Conservation (phyloP, 2,329 filamentous ascomycete genomes). For the Monilinia aucupariae region DNA sequence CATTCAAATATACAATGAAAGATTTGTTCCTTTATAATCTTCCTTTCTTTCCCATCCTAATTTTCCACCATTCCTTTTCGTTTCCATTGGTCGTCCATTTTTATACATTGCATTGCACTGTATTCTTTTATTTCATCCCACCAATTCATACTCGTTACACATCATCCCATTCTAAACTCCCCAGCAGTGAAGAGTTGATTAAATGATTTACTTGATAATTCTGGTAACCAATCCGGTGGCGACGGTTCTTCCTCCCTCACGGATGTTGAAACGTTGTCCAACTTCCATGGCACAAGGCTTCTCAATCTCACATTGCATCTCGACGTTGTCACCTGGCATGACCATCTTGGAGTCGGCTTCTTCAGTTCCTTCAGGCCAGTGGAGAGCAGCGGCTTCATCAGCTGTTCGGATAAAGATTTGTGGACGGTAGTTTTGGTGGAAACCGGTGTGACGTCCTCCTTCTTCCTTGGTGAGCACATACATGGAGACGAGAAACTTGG, state of each 20-base stretch:
- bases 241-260: slow-evolving; percentile 89
- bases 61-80: not conserved
- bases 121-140: not conserved
- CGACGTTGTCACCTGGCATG: slow-evolving; percentile 98
- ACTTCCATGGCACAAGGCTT: slow-evolving; percentile 81
- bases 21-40: not conserved
- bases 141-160: slow-evolving; percentile 7
- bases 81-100: slow-evolving; percentile 2
- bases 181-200: not conserved
- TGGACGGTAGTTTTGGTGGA: slow-evolving; percentile 92
- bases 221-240: slow-evolving; percentile 78
- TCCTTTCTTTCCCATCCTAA: not conserved
- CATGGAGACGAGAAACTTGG: slow-evolving; percentile 89
- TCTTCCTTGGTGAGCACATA: slow-evolving; percentile 98
- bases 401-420: slow-evolving; percentile 95
- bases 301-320: slow-evolving; percentile 87
- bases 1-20: slow-evolving; percentile 6
- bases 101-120: not conserved
- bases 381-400: slow-evolving; percentile 70
- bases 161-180: not conserved
- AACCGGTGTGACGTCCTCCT: slow-evolving; percentile 93
- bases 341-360: slow-evolving; percentile 72
- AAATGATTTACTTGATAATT: slow-evolving; percentile 44
- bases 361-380: slow-evolving; percentile 79
- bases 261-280: slow-evolving; percentile 95